Evolutionary conservation across 129 eudicot species (phyloP).

Genomic region (Smallanthus sonchifolius): DNA sequence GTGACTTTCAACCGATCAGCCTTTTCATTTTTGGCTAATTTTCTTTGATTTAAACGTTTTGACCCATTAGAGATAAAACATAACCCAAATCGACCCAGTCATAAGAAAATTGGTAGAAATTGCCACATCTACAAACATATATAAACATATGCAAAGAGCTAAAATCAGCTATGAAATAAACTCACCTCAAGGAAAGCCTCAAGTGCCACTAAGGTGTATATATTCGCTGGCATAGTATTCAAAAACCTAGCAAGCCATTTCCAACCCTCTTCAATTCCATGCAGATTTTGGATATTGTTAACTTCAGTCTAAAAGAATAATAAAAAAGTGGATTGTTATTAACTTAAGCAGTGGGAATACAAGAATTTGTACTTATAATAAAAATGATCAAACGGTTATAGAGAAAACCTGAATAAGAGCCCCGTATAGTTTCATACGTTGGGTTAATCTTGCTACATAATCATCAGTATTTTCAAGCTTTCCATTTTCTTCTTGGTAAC

Average conservation of each 20-base stretch:
- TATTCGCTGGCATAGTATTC: conserved; percentile 73
- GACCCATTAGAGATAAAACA: not conserved
- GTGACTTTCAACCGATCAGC: not conserved
- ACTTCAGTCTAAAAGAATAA: conserved; percentile 64
- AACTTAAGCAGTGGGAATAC: not conserved
- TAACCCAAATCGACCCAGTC: not conserved
- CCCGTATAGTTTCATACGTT: conserved; percentile 79
- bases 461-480: conserved; percentile 56
- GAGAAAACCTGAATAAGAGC: conserved; percentile 79
- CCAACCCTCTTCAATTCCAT: conserved; percentile 93
- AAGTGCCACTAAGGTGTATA: conserved; percentile 59
- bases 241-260: conserved; percentile 88
- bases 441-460: conserved; percentile 44
- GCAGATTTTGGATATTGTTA: conserved; percentile 53
- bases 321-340: not conserved
- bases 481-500: conserved; percentile 76
- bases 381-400: conserved; percentile 7
- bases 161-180: conserved; percentile 1
- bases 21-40: not conserved
- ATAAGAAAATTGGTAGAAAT: not conserved
- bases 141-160: not conserved
- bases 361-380: conserved; percentile 5
- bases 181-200: conserved; percentile 75
- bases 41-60: not conserved
- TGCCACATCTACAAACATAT: not conserved